Evolutionary conservation across 2,329 filamentous ascomycete genomes (phyloP).

Genomic region (Neocucurbitaria cava): DNA sequence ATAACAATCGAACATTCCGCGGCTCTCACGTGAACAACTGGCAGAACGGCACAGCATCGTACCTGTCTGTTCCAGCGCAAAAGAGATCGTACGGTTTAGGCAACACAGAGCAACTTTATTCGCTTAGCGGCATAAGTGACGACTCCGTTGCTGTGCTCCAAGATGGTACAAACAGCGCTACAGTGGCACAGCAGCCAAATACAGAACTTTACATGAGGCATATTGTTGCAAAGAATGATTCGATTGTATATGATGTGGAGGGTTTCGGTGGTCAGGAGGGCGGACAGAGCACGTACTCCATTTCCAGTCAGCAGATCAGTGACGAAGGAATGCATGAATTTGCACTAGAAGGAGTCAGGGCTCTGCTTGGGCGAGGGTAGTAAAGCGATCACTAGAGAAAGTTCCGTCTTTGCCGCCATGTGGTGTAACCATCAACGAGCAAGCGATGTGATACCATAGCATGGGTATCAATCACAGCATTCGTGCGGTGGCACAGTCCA

Average conservation of each 20-base stretch:
- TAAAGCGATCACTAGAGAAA: conserved; percentile 4
- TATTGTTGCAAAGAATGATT: conserved; percentile 63
- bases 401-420: conserved; percentile 10
- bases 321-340: conserved; percentile 24
- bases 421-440: conserved; percentile 13
- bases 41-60: conserved; percentile 66
- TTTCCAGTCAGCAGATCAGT: conserved; percentile 3
- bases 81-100: conserved; percentile 61
- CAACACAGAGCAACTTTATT: conserved; percentile 63
- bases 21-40: conserved; percentile 58
- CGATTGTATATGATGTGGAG: conserved; percentile 59
- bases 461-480: background rate
- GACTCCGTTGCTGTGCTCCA: conserved; percentile 14
- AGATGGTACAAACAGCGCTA: conserved; percentile 3
- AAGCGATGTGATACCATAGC: conserved; percentile 15
- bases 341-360: conserved; percentile 28
- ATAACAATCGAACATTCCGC: conserved; percentile 27
- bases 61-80: conserved; percentile 57
- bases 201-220: conserved; percentile 64
- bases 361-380: conserved; percentile 38
- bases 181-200: background rate
- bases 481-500: background rate
- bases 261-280: conserved; percentile 27
- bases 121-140: conserved; percentile 57
- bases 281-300: conserved; percentile 12